Evolutionary conservation across 495 filamentous ascomycete genomes (phyloP).

Genomic region (Annulohypoxylon nitens): DNA sequence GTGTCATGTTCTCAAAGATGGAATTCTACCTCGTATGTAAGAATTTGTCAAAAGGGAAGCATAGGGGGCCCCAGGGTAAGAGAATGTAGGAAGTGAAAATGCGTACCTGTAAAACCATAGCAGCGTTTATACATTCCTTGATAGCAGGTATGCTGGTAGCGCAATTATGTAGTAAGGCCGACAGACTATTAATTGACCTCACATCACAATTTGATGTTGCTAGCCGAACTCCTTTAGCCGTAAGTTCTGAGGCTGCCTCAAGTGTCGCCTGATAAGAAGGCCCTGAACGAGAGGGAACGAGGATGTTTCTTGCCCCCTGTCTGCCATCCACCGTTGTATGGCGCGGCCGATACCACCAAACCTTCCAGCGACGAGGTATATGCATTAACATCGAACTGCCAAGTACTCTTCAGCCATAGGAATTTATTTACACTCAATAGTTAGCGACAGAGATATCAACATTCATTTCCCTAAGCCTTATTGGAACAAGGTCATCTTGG

Average conservation of each 20-base stretch:
- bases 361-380: not conserved
- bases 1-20: not conserved
- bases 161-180: slow-evolving; percentile 28
- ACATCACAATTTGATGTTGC: slow-evolving; percentile 55
- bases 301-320: slow-evolving; percentile 43
- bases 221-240: slow-evolving; percentile 35
- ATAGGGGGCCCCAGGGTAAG: not conserved
- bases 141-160: slow-evolving; percentile 59
- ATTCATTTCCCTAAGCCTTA: not conserved
- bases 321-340: not conserved
- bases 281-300: slow-evolving; percentile 54
- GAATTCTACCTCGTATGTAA: not conserved
- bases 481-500: not conserved
- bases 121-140: slow-evolving; percentile 61
- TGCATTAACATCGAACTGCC: not conserved
- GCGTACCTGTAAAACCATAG: slow-evolving; percentile 59
- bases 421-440: not conserved
- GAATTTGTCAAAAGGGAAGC: not conserved
- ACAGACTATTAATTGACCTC: slow-evolving; percentile 24
- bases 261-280: slow-evolving; percentile 34
- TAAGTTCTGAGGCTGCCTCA: slow-evolving; percentile 46
- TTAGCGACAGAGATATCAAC: not conserved
- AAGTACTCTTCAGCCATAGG: not conserved
- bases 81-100: not conserved
- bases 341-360: not conserved